Conservation (phyloP, 2,329 filamentous ascomycete genomes). For the Cyphellophora attinorum region DNA sequence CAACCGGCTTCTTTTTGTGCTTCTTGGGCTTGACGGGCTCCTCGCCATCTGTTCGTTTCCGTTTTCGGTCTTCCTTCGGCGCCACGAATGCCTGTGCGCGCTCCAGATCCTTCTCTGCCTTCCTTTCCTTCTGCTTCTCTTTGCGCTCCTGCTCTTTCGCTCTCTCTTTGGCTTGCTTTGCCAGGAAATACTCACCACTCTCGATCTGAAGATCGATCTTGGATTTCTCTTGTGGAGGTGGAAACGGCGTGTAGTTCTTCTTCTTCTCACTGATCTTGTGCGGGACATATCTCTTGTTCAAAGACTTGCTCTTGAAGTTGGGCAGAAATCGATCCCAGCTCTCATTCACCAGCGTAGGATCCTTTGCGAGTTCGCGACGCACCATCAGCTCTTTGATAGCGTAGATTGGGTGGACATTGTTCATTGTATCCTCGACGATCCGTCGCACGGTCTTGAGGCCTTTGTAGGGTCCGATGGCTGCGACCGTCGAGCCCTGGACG, state of each 20-base stretch:
- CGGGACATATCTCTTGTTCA: conserved; percentile 74
- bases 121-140: conserved; percentile 78
- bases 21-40: conserved; percentile 28
- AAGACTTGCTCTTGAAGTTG: conserved; percentile 89
- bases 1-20: conserved; percentile 24
- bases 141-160: conserved; percentile 68
- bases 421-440: conserved; percentile 92
- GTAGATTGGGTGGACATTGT: conserved; percentile 81
- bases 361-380: conserved; percentile 82
- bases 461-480: conserved; percentile 84
- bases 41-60: conserved; percentile 43
- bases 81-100: conserved; percentile 78
- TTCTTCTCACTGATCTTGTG: conserved; percentile 90
- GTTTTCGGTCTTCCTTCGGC: conserved; percentile 63
- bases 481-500: conserved; percentile 93
- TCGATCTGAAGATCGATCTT: conserved; percentile 98
- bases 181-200: conserved; percentile 91
- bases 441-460: conserved; percentile 85
- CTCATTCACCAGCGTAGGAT: conserved; percentile 75
- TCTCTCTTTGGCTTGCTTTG: conserved; percentile 84
- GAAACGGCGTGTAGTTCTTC: conserved; percentile 95
- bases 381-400: conserved; percentile 96
- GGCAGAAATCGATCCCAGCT: conserved; percentile 95
- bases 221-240: conserved; percentile 93
- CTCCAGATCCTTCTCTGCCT: conserved; percentile 78